A percentile compares a stretch with the other conserved stretches of the same genome.
These are phyloP conservation scores for Salix caprea DNA, from an alignment of 345 rosid genomes.

Conservation along the genomic window DNA sequence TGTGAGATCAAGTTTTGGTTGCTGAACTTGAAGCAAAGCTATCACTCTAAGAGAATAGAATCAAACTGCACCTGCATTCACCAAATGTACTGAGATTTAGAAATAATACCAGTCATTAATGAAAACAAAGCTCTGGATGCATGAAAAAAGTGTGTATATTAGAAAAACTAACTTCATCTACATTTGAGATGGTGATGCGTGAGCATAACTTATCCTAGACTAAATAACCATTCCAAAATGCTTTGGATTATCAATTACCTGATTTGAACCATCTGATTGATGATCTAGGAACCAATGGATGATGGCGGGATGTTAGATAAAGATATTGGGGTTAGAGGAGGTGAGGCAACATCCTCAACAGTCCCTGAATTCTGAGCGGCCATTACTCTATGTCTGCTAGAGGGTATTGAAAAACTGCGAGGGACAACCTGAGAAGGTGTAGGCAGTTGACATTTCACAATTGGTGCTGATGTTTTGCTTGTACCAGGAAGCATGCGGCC, in stretches of 20 bases:
- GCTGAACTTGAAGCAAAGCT: constrained; percentile 6
- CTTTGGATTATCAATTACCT: constrained; percentile 31
- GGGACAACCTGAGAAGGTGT: constrained; percentile 25
- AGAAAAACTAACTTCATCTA: neutral
- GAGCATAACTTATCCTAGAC: neutral
- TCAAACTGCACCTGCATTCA: constrained; percentile 27
- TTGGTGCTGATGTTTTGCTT: neutral
- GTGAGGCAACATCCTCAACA: constrained; percentile 46
- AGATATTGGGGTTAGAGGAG: constrained; percentile 66
- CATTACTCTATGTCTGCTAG: constrained; percentile 18
- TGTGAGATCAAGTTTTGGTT: neutral
- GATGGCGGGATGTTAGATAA: constrained; percentile 26
- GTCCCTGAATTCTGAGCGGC: constrained; percentile 36
- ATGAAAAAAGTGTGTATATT: neutral
- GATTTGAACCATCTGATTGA: constrained; percentile 23
- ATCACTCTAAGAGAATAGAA: neutral
- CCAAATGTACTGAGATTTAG: constrained; percentile 7
- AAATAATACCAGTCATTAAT: neutral
- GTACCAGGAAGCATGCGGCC: constrained; percentile 11
- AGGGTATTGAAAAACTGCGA: constrained; percentile 33
- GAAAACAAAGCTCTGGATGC: neutral
- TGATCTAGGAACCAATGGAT: constrained; percentile 11
- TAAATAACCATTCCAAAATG: constrained; percentile 4
- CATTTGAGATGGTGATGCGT: neutral
- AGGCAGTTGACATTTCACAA: constrained; percentile 21